Base-by-base conservation (phyloP, 352 stramenopile genomes). In the Phytopythium boreale region DNA sequence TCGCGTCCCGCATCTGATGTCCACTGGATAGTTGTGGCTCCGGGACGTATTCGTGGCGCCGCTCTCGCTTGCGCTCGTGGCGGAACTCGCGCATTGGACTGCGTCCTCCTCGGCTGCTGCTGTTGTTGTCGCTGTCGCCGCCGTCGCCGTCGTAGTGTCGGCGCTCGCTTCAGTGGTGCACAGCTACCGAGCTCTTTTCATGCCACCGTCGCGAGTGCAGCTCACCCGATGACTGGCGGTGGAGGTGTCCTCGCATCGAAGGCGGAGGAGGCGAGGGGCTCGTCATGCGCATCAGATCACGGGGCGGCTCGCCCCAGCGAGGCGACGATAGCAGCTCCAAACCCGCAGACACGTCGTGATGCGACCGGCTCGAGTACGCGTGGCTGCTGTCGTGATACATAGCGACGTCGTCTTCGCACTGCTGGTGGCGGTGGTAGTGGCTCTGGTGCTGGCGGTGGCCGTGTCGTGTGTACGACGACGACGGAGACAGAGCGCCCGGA, bases 391-490 rank as follows among this genome's bases (percentile, higher is more conserved):
- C 36, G 14, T 68, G 61, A 9, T 61, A 64, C 24, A 52, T 61
- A 47, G 61, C 50, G 19, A 62, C 41, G 5, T 56, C 46, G 12
- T 66, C 44, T 7, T 60, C 24, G 20, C 52, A 55, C 3, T 55
- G 57, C 10, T 74, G 64, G 26, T 73, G 66, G 27, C 29, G 41
- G 44, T 65, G 59, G 37, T 70, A 63, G 8, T 63, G 61, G 34
- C 43, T 55, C 4, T 63, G 52, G 17, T 70, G 49, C 9, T 70
- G 63, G 9, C 56, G 56, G 29, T 69, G 61, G 10, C 67, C 59
- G 20, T 66, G 66, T 0, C 69, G 39, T 1, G 15, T 20, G 12
- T 31, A 62, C 9, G 56, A 53, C 11, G 56, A 41, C 1, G 56
- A 53, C 7, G 39, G 37, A 29, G 55, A 44, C n/a, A 60, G 19